These are phyloP conservation scores for Mycena venus DNA, from an alignment of 768 basidiomycete species.

Conservation along the genomic window DNA sequence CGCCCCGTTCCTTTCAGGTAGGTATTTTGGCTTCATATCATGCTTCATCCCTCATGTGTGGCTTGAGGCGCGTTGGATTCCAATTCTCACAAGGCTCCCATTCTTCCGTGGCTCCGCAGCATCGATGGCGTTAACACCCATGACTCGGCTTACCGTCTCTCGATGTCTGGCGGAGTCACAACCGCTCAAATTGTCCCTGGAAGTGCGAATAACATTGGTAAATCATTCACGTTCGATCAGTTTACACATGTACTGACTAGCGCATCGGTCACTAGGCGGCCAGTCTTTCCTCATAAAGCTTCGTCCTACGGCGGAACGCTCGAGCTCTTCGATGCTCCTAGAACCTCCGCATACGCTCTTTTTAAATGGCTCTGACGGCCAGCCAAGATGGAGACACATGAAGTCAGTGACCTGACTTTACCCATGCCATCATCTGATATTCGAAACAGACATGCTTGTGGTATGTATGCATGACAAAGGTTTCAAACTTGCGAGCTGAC, in stretches of 20 bases:
- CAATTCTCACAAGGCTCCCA: constrained; percentile 66
- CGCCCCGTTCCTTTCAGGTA: no score
- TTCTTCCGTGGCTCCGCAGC: constrained; percentile 76
- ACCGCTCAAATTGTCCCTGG: constrained; percentile 82
- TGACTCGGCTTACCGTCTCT: constrained; percentile 67
- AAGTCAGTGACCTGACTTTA: constrained; percentile 58
- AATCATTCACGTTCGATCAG: neutral
- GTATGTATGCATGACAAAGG: no score
- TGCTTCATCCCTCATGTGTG: no score
- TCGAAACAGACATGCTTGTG: constrained; percentile 71
- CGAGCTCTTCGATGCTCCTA: constrained; percentile 74
- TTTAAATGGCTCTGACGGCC: constrained; percentile 44
- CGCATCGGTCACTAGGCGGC: constrained; percentile 58
- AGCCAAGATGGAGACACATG: constrained; percentile 77
- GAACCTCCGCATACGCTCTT: constrained; percentile 76
- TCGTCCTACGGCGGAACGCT: constrained; percentile 73
- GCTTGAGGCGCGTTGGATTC: constrained; percentile 64
- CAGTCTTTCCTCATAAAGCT: constrained; percentile 85
- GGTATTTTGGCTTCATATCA: no score
- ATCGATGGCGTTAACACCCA: constrained; percentile 85
- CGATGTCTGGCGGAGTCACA: constrained; percentile 79
- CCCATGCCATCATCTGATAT: neutral
- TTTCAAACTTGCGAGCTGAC: no score
- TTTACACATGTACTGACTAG: neutral
- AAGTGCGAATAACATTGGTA: constrained; percentile 73